phyloP scores from a whole-genome alignment of 768 basidiomycete genomes.

The Phaffia tasmanica region DNA sequence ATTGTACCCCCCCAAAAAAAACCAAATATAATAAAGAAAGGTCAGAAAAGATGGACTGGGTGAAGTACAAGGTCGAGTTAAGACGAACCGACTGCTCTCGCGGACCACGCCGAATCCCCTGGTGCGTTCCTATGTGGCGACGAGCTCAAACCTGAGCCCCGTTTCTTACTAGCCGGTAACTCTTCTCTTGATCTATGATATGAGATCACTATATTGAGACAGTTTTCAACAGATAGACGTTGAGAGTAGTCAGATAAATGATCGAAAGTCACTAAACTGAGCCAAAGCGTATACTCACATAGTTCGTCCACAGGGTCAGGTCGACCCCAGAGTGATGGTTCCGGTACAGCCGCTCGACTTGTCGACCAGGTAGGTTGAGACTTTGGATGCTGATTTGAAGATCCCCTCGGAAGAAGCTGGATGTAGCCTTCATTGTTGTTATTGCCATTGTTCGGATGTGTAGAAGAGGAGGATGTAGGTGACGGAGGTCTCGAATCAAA shows the following conservation, averaged over 20 bases:
- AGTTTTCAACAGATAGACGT: not conserved
- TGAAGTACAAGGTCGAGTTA: constrained; percentile 8
- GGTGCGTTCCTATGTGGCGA: not conserved
- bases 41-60: constrained; percentile 1
- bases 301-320: constrained; percentile 26
- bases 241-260: not conserved
- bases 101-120: constrained; percentile 12
- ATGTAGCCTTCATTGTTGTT: not conserved
- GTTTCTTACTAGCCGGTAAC: not conserved
- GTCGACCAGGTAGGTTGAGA: not conserved
- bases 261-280: not conserved
- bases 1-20: not conserved
- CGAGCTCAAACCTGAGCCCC: not conserved
- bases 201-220: not conserved
- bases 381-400: constrained; percentile 1
- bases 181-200: constrained; percentile 1
- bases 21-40: not conserved
- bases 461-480: not conserved
- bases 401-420: not conserved
- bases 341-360: constrained; percentile 8
- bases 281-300: too few relatives aligned
- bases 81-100: constrained; percentile 11
- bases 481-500: constrained; percentile 11
- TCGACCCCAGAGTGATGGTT: constrained; percentile 4
- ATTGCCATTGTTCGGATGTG: not conserved